Conservation (phyloP, 805 yeast genomes). For the Pichia insulana region DNA sequence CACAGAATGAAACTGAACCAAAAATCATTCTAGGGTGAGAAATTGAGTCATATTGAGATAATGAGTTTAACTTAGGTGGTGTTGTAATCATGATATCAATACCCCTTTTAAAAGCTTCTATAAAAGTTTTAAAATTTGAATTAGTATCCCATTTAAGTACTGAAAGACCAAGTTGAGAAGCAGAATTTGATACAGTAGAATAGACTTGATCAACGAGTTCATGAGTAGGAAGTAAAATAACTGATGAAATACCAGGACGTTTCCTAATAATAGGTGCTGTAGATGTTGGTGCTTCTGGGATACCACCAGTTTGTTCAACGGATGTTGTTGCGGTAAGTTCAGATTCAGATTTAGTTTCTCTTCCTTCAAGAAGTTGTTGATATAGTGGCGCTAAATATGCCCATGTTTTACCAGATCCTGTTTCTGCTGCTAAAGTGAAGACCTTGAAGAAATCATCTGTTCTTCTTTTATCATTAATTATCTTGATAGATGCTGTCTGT, state of each 20-base stretch:
- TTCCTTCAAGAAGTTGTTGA: conserved; percentile 53
- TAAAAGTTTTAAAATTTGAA: conserved; percentile 44
- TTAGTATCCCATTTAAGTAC: conserved; percentile 56
- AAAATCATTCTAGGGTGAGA: conserved; percentile 30
- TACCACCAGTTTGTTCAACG: conserved; percentile 10
- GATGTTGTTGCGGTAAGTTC: neutral
- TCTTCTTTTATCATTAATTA: conserved; percentile 37
- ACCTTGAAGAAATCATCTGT: conserved; percentile 37
- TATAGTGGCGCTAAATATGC: conserved; percentile 76
- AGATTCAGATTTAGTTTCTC: neutral
- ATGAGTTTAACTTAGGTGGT: conserved; percentile 56
- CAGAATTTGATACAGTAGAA: conserved; percentile 30
- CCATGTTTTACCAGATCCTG: conserved; percentile 96
- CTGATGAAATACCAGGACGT: conserved; percentile 50
- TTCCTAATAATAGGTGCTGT: conserved; percentile 10
- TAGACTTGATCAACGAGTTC: conserved; percentile 81
- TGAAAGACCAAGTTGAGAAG: conserved; percentile 32
- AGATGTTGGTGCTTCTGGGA: neutral
- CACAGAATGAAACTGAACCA: conserved; percentile 46
- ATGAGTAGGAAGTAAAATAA: conserved; percentile 82
- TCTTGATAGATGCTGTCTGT: conserved; percentile 66
- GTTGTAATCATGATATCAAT: conserved; percentile 81
- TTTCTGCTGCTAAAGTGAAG: conserved; percentile 86
- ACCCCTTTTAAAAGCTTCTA: conserved; percentile 39
- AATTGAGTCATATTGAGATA: conserved; percentile 26